phyloP scores from a whole-genome alignment of 106 monocot species.

The Allium fistulosum region DNA sequence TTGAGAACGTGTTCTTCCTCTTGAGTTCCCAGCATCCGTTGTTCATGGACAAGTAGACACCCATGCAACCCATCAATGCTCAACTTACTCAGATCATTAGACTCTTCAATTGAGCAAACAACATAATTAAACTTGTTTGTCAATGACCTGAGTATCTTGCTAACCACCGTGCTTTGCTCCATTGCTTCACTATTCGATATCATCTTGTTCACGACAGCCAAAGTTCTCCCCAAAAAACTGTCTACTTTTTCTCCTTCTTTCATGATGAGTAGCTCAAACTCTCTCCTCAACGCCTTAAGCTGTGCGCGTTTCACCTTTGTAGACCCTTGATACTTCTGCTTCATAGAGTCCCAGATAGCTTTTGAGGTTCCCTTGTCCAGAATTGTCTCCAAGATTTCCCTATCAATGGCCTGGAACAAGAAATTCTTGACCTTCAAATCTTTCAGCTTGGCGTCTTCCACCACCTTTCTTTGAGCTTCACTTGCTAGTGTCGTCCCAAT shows the following conservation, averaged over 20 bases:
- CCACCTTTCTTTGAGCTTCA: neutral
- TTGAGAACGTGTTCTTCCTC: too few relatives aligned
- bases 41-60: slow-evolving; percentile 1
- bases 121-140: neutral
- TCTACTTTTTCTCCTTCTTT: slow-evolving; percentile 5
- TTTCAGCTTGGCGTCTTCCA: neutral
- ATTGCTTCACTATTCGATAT: neutral
- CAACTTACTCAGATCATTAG: neutral
- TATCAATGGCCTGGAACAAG: slow-evolving; percentile 5
- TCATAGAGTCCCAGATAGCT: slow-evolving; percentile 6
- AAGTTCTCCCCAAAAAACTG: neutral
- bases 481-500: neutral
- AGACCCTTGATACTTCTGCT: slow-evolving; percentile 3
- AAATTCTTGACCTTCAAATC: slow-evolving; percentile 7
- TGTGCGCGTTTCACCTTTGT: slow-evolving; percentile 4
- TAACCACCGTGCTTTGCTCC: neutral
- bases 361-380: slow-evolving; percentile 1
- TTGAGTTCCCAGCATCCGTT: neutral
- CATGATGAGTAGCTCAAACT: neutral
- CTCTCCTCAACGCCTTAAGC: slow-evolving; percentile 3
- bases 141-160: slow-evolving; percentile 3
- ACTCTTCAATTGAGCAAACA: slow-evolving; percentile 1
- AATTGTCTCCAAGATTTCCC: slow-evolving; percentile 7
- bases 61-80: slow-evolving; percentile 6
- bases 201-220: slow-evolving; percentile 2